phyloP scores from a whole-genome alignment of 1,284 basidiomycete species.

The Pholiota adiposa region DNA sequence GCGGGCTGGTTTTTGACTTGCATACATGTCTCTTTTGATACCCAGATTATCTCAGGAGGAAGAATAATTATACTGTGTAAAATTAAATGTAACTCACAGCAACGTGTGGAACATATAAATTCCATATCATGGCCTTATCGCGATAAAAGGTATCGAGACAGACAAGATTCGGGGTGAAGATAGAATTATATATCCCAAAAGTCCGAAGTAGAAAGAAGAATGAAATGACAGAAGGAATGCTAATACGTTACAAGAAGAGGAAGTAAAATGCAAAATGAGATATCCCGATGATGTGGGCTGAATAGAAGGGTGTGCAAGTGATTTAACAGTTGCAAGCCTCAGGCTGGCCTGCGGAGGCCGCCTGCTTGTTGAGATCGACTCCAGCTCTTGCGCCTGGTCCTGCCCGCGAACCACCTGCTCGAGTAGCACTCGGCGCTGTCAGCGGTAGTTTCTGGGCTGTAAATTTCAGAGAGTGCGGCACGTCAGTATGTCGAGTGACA shows the following conservation, averaged over 20 bases:
- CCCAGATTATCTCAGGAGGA: not conserved
- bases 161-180: slow-evolving; percentile 14
- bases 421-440: slow-evolving; percentile 67
- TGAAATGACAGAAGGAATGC: slow-evolving; percentile 20
- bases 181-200: slow-evolving; percentile 25
- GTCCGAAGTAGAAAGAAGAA: slow-evolving; percentile 25
- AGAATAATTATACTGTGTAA: slow-evolving; percentile 16
- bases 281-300: slow-evolving; percentile 1
- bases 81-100: slow-evolving; percentile 25
- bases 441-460: slow-evolving; percentile 82
- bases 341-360: slow-evolving; percentile 51
- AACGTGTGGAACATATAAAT: slow-evolving; percentile 24
- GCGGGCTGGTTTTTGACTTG: slow-evolving; percentile 57
- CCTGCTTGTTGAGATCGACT: slow-evolving; percentile 76
- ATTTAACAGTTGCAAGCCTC: slow-evolving; percentile 79
- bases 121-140: slow-evolving; percentile 4
- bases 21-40: slow-evolving; percentile 2
- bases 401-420: slow-evolving; percentile 54
- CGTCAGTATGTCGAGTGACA: slow-evolving; percentile 3
- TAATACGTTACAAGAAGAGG: slow-evolving; percentile 24
- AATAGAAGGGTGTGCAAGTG: slow-evolving; percentile 20
- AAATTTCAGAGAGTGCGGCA: slow-evolving; percentile 10
- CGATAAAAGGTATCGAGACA: slow-evolving; percentile 4
- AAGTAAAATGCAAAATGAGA: slow-evolving; percentile 11
- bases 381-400: slow-evolving; percentile 56